These are phyloP conservation scores for Bremia lactucae DNA, from an alignment of 352 stramenopile species.

Conservation along the genomic window DNA sequence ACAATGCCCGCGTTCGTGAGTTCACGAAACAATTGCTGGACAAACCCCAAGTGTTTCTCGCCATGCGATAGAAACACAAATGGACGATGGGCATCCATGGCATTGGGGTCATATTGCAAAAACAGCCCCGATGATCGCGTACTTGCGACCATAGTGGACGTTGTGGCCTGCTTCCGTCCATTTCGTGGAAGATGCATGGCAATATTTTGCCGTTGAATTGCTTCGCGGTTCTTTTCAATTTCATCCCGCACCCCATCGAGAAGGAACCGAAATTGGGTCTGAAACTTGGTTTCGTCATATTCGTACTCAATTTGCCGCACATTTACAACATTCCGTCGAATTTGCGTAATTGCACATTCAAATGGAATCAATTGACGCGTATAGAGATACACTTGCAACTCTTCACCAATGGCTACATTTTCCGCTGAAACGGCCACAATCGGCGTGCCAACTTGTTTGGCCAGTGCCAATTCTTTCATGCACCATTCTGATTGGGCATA, in stretches of 20 bases:
- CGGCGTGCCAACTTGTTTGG: conserved; percentile 69
- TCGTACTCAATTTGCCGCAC: conserved; percentile 66
- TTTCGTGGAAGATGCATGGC: conserved; percentile 19
- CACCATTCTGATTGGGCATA: conserved; percentile 77
- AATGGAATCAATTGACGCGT: conserved; percentile 76
- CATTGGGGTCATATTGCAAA: conserved; percentile 40
- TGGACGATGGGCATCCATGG: conserved; percentile 19
- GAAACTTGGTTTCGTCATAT: conserved; percentile 62
- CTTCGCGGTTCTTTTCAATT: conserved; percentile 63
- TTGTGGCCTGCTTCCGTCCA: conserved; percentile 18
- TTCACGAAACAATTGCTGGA: conserved; percentile 52
- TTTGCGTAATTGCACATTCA: conserved; percentile 48
- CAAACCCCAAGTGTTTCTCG: conserved; percentile 60
- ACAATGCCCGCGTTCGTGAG: conserved; percentile 38
- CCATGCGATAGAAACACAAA: conserved; percentile 78
- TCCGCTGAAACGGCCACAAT: conserved; percentile 71
- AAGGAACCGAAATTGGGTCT: conserved; percentile 62
- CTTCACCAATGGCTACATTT: conserved; percentile 48
- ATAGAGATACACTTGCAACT: conserved; percentile 79
- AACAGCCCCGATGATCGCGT: conserved; percentile 48
- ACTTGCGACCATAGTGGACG: conserved; percentile 15
- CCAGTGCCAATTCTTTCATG: conserved; percentile 70
- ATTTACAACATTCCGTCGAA: conserved; percentile 41
- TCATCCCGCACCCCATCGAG: conserved; percentile 76
- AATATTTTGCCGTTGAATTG: conserved; percentile 30